These are phyloP conservation scores for Sequoiadendron giganteum DNA, from an alignment of 75 land plant genomes.

Conservation along the genomic window DNA sequence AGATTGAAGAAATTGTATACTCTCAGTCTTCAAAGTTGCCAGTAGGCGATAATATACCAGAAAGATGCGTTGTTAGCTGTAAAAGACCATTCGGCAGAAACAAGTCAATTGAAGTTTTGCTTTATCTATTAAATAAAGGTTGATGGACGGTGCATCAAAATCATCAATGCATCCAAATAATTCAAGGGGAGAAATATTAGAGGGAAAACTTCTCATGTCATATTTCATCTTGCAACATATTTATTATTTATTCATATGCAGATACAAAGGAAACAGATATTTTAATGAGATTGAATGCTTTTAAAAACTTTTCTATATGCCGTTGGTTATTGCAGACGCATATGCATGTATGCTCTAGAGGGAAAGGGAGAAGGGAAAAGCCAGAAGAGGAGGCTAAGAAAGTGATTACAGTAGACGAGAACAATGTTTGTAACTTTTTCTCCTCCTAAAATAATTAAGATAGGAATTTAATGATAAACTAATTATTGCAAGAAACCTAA, in stretches of 20 bases:
- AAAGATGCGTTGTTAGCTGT: background rate
- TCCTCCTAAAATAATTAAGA: background rate
- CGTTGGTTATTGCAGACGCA: background rate
- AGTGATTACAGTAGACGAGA: background rate
- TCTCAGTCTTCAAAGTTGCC: background rate
- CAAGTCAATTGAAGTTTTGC: background rate
- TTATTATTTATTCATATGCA: background rate
- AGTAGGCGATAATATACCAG: background rate
- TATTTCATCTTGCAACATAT: background rate
- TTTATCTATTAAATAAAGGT: background rate
- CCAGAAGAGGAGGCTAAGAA: background rate
- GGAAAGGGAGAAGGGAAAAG: background rate
- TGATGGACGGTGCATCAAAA: background rate
- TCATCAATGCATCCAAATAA: background rate
- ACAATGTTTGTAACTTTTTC: background rate
- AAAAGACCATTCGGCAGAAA: background rate
- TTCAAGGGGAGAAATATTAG: no score
- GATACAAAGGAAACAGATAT: background rate
- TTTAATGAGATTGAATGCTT: background rate
- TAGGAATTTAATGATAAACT: background rate
- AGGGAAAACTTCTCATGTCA: no score
- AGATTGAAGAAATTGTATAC: background rate
- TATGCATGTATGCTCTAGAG: background rate
- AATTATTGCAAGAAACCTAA: background rate
- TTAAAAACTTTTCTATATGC: background rate